Evolutionary conservation across 805 yeast species (phyloP).

Genomic region (Candida sphagnicola): DNA sequence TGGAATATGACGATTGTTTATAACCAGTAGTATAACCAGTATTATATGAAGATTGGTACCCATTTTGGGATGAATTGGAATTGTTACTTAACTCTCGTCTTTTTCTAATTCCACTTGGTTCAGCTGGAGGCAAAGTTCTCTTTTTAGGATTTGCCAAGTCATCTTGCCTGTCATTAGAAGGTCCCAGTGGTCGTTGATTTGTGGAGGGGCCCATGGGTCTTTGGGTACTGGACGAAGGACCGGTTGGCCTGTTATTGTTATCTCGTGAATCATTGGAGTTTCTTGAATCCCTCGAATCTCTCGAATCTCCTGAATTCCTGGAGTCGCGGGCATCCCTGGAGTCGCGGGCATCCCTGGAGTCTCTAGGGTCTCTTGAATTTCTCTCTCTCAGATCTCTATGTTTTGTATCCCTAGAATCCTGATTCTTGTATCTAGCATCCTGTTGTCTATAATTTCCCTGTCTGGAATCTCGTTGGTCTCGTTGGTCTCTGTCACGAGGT

Average conservation of each 20-base stretch:
- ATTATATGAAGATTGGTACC: not conserved
- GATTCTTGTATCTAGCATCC: not conserved
- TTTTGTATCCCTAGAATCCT: not conserved
- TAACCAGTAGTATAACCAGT: conserved; percentile 1
- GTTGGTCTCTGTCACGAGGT: not conserved
- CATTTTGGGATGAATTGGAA: not conserved
- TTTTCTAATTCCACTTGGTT: conserved; percentile 5
- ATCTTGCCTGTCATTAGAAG: conserved; percentile 8
- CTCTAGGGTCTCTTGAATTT: not conserved
- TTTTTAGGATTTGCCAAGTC: not conserved
- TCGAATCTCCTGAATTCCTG: not conserved
- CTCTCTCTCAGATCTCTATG: not conserved
- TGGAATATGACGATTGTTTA: not conserved
- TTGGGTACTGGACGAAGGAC: not conserved
- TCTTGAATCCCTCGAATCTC: not conserved
- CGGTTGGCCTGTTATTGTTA: not conserved
- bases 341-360: not conserved
- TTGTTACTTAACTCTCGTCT: conserved; percentile 3
- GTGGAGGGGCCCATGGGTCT: conserved; percentile 4
- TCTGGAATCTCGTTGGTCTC: not conserved
- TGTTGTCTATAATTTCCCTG: not conserved
- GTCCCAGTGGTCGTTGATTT: conserved; percentile 14
- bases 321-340: not conserved
- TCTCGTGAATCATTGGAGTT: not conserved
- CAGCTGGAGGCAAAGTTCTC: conserved; percentile 5